phyloP scores from a whole-genome alignment of 768 basidiomycete species.

The Rhizopogon vesiculosus region DNA sequence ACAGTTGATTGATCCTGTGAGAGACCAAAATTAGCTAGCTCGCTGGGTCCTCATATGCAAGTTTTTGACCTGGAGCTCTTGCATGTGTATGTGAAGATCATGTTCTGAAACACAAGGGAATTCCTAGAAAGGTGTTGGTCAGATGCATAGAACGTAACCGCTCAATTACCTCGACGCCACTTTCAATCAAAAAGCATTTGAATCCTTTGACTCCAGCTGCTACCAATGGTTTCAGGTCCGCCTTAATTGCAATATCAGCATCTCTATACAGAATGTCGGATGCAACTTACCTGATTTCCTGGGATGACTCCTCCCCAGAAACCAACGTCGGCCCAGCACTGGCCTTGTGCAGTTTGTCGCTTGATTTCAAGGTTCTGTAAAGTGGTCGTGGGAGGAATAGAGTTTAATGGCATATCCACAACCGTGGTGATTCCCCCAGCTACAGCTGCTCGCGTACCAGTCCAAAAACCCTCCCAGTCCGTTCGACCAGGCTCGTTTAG shows the following conservation, averaged over 20 bases:
- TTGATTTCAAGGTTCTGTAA: slow-evolving; percentile 71
- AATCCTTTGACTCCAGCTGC: slow-evolving; percentile 87
- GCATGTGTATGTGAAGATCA: slow-evolving; percentile 70
- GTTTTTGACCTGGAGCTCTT: slow-evolving; percentile 59
- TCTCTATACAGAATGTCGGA: neutral
- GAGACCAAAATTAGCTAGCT: slow-evolving; percentile 4
- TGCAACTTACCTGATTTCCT: slow-evolving; percentile 64
- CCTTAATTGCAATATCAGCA: slow-evolving; percentile 33
- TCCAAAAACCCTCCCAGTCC: slow-evolving; percentile 91
- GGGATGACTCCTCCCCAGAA: slow-evolving; percentile 93
- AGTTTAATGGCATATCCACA: slow-evolving; percentile 98
- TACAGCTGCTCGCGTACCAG: slow-evolving; percentile 86
- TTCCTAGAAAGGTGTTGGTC: slow-evolving; percentile 49
- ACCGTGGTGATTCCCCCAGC: slow-evolving; percentile 95
- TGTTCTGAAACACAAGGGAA: slow-evolving; percentile 80
- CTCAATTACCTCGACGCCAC: slow-evolving; percentile 79
- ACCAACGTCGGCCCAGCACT: slow-evolving; percentile 70
- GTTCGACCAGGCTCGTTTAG: slow-evolving; percentile 92
- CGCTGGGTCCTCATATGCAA: neutral
- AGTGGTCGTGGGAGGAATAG: slow-evolving; percentile 93
- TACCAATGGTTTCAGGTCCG: slow-evolving; percentile 70
- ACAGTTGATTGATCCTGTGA: slow-evolving; percentile 60
- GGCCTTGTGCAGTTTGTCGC: slow-evolving; percentile 60
- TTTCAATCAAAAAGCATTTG: slow-evolving; percentile 95
- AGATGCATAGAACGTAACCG: neutral